A percentile compares a stretch with the other conserved stretches of the same genome.
Conservation (phyloP, 108 stramenopile species). For the Asterionellopsis glacialis region DNA sequence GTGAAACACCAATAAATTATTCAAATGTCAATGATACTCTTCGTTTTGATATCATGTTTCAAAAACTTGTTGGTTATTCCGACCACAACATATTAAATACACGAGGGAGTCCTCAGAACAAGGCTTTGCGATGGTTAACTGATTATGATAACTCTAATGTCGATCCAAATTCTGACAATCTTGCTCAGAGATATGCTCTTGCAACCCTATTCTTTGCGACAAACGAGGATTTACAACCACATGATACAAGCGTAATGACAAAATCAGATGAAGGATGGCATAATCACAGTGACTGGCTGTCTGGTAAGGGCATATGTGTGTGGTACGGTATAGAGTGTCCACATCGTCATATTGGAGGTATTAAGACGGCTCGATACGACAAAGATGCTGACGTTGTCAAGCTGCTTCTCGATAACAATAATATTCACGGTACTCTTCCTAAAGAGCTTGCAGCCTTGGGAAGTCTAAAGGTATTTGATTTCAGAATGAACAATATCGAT, state of each 20-base stretch:
- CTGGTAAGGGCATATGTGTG: slow-evolving; percentile 8
- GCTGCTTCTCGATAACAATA: slow-evolving; percentile 51
- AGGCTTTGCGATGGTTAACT: slow-evolving; percentile 6
- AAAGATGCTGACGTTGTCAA: slow-evolving; percentile 1
- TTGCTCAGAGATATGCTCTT: slow-evolving; percentile 5
- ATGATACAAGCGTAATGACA: neutral
- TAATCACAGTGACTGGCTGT: neutral
- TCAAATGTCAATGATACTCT: too few relatives aligned
- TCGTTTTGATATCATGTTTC: too few relatives aligned
- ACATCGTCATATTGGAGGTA: neutral
- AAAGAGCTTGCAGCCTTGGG: slow-evolving; percentile 18
- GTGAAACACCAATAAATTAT: too few relatives aligned
- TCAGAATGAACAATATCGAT: neutral
- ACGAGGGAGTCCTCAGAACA: neutral
- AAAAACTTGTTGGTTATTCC: too few relatives aligned
- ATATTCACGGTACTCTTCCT: slow-evolving; percentile 43
- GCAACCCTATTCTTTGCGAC: slow-evolving; percentile 11
- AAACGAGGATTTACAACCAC: neutral
- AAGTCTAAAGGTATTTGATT: slow-evolving; percentile 1
- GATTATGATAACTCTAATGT: slow-evolving; percentile 9
- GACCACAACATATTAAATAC: too few relatives aligned
- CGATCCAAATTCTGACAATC: neutral
- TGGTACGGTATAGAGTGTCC: slow-evolving; percentile 9
- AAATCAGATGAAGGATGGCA: neutral
- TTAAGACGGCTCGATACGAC: neutral